Percentiles rank a stretch among this genome's conserved stretches.
These are phyloP conservation scores for Stentor coeruleus DNA, from an alignment of 73 alveolate genomes.

Conservation along the genomic window DNA sequence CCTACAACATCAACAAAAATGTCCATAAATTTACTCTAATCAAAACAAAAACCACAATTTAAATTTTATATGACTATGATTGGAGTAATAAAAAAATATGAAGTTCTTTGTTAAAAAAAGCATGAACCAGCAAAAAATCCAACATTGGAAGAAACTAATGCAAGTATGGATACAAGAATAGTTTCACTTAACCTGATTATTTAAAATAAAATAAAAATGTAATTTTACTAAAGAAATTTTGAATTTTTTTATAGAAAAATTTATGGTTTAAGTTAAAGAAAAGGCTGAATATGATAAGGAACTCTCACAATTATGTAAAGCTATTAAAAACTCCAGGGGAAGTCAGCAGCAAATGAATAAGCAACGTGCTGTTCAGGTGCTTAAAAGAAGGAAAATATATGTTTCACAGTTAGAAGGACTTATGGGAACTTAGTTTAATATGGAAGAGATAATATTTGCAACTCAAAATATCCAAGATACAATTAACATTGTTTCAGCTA, in stretches of 20 bases:
- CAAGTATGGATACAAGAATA: neutral
- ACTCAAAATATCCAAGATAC: conserved; percentile 47
- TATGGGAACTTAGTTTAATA: conserved; percentile 53
- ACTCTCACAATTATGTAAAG: neutral
- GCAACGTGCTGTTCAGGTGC: conserved; percentile 38
- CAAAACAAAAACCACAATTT: too few species aligned
- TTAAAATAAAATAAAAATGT: too few species aligned
- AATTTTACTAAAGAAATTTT: too few species aligned
- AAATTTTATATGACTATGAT: too few species aligned
- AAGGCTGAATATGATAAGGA: neutral
- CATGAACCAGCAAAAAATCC: neutral
- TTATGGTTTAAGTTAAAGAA: too few species aligned
- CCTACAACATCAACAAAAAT: too few species aligned
- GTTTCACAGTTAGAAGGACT: conserved; percentile 50
- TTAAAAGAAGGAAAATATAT: conserved; percentile 59
- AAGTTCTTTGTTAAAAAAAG: neutral
- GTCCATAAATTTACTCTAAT: too few species aligned
- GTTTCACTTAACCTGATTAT: neutral
- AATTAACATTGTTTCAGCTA: conserved; percentile 37
- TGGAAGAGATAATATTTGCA: conserved; percentile 53
- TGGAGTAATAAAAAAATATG: neutral
- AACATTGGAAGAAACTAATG: neutral
- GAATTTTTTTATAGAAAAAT: too few species aligned
- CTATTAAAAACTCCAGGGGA: neutral
- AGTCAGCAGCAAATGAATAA: neutral